These are phyloP conservation scores for Biscogniauxia mediterranea DNA, from an alignment of 2,329 filamentous ascomycete genomes.

Conservation along the genomic window DNA sequence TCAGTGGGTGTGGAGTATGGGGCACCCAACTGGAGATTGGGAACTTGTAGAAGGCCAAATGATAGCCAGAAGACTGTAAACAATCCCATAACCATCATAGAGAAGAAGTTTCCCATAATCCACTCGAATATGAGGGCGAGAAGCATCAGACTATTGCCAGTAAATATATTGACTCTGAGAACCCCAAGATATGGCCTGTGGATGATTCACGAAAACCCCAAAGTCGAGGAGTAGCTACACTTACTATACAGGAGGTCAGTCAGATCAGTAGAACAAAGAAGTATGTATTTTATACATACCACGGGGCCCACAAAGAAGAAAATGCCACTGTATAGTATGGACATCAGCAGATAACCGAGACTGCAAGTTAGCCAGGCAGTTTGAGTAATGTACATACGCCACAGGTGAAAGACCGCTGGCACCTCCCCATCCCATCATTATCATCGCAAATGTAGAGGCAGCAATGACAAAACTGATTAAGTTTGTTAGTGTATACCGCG, in stretches of 20 bases:
- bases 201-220: too few relatives aligned
- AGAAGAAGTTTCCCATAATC: slow-evolving; percentile 51
- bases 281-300: background rate
- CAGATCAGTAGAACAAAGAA: background rate
- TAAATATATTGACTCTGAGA: background rate
- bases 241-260: background rate
- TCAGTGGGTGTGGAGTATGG: slow-evolving; percentile 44
- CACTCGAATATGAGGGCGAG: slow-evolving; percentile 51
- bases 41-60: slow-evolving; percentile 51
- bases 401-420: slow-evolving; percentile 33
- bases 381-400: slow-evolving; percentile 27
- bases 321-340: slow-evolving; percentile 30
- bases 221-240: background rate
- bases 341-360: background rate
- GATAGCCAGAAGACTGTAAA: slow-evolving; percentile 51
- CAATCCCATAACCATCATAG: slow-evolving; percentile 52
- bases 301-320: slow-evolving; percentile 45
- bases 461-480: slow-evolving; percentile 36
- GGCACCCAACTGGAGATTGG: slow-evolving; percentile 44
- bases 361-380: background rate
- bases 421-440: slow-evolving; percentile 39
- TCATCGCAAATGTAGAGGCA: slow-evolving; percentile 37
- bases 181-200: too few relatives aligned
- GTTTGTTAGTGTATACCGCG: slow-evolving; percentile 5
- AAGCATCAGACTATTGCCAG: slow-evolving; percentile 37